Conservation (phyloP, 2,329 filamentous ascomycete genomes). For the Pseudogymnoascus pannorum region DNA sequence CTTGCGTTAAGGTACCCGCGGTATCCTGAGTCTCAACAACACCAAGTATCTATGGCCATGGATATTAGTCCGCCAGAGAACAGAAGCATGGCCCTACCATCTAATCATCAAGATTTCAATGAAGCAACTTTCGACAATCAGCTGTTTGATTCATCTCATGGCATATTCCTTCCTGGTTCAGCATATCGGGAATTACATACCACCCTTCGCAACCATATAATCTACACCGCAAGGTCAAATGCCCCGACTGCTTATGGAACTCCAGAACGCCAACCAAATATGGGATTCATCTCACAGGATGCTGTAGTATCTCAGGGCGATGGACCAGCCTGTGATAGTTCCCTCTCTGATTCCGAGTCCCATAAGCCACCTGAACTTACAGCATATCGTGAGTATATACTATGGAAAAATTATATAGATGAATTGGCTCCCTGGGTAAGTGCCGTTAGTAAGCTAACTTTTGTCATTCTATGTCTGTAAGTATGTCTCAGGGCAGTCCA, state of each 20-base stretch:
- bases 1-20: slow-evolving; percentile 14
- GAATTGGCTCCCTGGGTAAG: slow-evolving; percentile 34
- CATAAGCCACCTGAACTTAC: slow-evolving; percentile 24
- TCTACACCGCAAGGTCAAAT: slow-evolving; percentile 37
- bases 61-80: background rate
- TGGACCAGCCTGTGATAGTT: slow-evolving; percentile 9
- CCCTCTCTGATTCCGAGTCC: slow-evolving; percentile 15
- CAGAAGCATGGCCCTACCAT: background rate
- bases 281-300: slow-evolving; percentile 13
- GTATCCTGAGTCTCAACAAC: background rate
- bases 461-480: too few species aligned
- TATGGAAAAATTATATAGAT: slow-evolving; percentile 38
- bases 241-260: slow-evolving; percentile 29
- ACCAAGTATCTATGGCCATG: background rate
- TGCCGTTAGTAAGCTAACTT: too few species aligned
- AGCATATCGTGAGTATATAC: slow-evolving; percentile 26
- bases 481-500: too few species aligned
- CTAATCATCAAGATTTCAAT: background rate
- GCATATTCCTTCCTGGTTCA: slow-evolving; percentile 41
- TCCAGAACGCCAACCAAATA: slow-evolving; percentile 17
- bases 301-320: background rate
- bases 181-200: slow-evolving; percentile 41
- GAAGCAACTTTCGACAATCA: slow-evolving; percentile 8
- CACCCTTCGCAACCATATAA: slow-evolving; percentile 37
- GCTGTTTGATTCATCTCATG: slow-evolving; percentile 22